Conservation (phyloP, 441 rosid genomes). For the Populus tomentosa region DNA sequence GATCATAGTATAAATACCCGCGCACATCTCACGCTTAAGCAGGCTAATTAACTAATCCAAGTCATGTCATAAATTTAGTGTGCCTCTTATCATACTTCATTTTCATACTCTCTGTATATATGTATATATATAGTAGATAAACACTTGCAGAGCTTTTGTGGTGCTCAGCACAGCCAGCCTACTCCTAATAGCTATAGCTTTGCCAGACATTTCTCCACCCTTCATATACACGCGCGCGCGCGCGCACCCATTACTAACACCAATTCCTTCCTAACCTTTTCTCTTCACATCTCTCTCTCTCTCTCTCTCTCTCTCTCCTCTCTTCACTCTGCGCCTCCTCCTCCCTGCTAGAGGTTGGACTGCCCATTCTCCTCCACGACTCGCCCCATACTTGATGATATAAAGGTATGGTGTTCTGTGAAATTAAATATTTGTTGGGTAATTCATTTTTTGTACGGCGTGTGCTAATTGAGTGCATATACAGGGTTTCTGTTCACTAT, state of each 20-base stretch:
- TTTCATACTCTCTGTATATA: neutral
- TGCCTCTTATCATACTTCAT: neutral
- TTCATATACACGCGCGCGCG: neutral
- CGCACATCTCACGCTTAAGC: constrained; percentile 12
- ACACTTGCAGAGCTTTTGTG: neutral
- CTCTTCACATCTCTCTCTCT: neutral
- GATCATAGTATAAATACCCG: neutral
- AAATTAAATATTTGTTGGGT: constrained; percentile 1
- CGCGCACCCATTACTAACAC: neutral
- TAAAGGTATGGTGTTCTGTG: constrained; percentile 31
- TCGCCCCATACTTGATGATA: constrained; percentile 28
- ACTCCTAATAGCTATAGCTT: neutral
- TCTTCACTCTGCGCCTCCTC: neutral
- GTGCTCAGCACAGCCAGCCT: neutral
- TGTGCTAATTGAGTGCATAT: neutral
- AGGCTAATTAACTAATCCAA: constrained; percentile 8
- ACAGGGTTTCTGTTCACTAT: too few relatives aligned
- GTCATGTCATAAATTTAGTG: neutral
- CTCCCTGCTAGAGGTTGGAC: neutral
- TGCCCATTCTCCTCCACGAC: constrained; percentile 17
- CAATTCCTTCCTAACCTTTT: neutral
- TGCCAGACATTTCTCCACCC: neutral
- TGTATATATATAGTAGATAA: neutral
- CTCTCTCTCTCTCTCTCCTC: neutral
- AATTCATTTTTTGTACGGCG: neutral